Percentiles rank a stretch among this genome's conserved stretches.
Conservation (phyloP, 1,284 basidiomycete species). For the Laetiporus sulphureus region DNA sequence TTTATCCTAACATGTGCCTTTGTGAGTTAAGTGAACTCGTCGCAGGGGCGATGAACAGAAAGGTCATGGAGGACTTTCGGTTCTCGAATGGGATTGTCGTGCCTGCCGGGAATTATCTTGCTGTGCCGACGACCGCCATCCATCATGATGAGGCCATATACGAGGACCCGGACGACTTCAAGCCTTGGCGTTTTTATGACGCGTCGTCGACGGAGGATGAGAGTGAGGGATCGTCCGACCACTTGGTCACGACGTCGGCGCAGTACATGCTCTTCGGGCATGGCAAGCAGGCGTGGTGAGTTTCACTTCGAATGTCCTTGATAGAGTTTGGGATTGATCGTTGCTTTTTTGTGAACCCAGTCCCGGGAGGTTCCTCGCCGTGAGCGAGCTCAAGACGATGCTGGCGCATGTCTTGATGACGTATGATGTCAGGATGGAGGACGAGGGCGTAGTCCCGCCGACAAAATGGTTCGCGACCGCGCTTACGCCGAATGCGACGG, state of each 20-base stretch:
- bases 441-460: constrained; percentile 17
- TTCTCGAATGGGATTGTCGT: constrained; percentile 8
- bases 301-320: too few relatives aligned
- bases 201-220: neutral
- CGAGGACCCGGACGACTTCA: neutral
- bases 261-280: neutral
- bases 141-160: neutral
- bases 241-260: neutral
- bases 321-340: too few relatives aligned
- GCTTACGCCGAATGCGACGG: constrained; percentile 7
- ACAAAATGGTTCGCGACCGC: constrained; percentile 5
- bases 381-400: neutral
- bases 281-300: neutral
- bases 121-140: neutral
- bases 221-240: neutral
- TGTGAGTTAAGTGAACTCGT: neutral
- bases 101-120: neutral
- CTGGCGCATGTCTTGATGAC: neutral
- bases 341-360: neutral
- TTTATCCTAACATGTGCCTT: too few relatives aligned
- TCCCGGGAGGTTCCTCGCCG: neutral
- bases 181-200: neutral
- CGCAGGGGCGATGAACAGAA: constrained; percentile 15
- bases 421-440: constrained; percentile 14
- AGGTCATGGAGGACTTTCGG: constrained; percentile 30